Evolutionary conservation across 371 early-diverging fungal species (phyloP).

Genomic region (Conidiobolus incongruus): DNA sequence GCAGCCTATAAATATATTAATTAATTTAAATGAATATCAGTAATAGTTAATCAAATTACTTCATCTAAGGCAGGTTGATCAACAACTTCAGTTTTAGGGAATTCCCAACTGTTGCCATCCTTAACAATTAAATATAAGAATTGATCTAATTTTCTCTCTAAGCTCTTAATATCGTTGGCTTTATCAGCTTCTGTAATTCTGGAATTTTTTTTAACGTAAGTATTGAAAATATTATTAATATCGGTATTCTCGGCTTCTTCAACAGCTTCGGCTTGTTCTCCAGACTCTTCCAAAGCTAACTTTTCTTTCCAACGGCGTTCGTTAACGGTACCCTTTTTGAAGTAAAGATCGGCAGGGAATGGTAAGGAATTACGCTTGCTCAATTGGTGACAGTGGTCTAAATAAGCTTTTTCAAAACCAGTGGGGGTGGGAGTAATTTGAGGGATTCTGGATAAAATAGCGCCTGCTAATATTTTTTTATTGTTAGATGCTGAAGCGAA

Average conservation of each 20-base stretch:
- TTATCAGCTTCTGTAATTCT: constrained; percentile 42
- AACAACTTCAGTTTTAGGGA: too few relatives aligned
- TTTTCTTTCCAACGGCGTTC: constrained; percentile 47
- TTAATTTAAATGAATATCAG: too few relatives aligned
- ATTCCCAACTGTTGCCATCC: constrained; percentile 19
- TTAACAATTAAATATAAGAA: constrained; percentile 52
- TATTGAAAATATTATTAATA: not conserved
- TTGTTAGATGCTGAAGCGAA: too few relatives aligned
- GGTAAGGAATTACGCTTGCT: constrained; percentile 30
- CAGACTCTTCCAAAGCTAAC: constrained; percentile 13
- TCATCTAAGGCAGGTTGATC: too few relatives aligned
- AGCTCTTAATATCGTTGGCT: constrained; percentile 30
- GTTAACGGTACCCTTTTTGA: constrained; percentile 68
- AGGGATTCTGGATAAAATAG: constrained; percentile 63
- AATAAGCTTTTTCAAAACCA: constrained; percentile 53
- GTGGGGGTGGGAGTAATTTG: constrained; percentile 43
- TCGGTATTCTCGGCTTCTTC: constrained; percentile 3
- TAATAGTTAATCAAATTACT: too few relatives aligned
- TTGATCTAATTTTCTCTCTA: constrained; percentile 50
- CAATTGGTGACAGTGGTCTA: constrained; percentile 43
- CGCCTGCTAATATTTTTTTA: too few relatives aligned
- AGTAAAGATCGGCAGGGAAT: constrained; percentile 65
- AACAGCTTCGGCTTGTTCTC: constrained; percentile 6
- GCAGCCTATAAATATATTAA: too few relatives aligned
- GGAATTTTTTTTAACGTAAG: not conserved